Conservation (phyloP, 805 yeast genomes). For the Phaffomyces antillensis region DNA sequence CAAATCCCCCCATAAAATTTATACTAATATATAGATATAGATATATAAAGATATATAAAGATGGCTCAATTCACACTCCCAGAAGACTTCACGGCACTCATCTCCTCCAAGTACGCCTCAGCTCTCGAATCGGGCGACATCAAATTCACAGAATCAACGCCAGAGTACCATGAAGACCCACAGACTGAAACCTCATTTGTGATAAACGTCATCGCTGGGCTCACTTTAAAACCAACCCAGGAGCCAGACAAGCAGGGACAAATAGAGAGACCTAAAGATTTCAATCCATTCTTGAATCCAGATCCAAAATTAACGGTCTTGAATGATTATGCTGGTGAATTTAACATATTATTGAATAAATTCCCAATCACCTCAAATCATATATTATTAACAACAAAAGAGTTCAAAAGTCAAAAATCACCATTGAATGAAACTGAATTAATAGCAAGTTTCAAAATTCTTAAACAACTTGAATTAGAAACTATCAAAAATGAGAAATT, state of each 20-base stretch:
- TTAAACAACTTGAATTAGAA: slow-evolving; percentile 39
- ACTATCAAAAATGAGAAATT: slow-evolving; percentile 38
- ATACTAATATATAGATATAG: too few species aligned
- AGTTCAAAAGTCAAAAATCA: slow-evolving; percentile 62
- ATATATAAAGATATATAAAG: too few species aligned
- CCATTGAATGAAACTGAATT: slow-evolving; percentile 72
- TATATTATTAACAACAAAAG: slow-evolving; percentile 68
- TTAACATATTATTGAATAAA: slow-evolving; percentile 72
- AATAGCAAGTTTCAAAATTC: slow-evolving; percentile 45
- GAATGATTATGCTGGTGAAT: slow-evolving; percentile 41
- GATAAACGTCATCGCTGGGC: slow-evolving; percentile 26
- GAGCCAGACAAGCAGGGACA: slow-evolving; percentile 21
- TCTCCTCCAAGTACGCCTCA: slow-evolving; percentile 35
- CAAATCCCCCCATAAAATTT: background rate
- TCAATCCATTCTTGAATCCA: slow-evolving; percentile 74
- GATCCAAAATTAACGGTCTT: slow-evolving; percentile 67
- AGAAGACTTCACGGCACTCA: slow-evolving; percentile 28
- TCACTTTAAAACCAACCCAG: slow-evolving; percentile 32
- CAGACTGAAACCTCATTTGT: slow-evolving; percentile 23
- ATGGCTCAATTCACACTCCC: slow-evolving; percentile 28
- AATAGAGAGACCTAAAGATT: slow-evolving; percentile 26
- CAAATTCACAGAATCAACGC: slow-evolving; percentile 42
- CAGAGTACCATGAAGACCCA: slow-evolving; percentile 24
- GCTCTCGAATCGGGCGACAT: slow-evolving; percentile 44
- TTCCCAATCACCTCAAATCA: slow-evolving; percentile 81